A percentile compares a stretch with the other conserved stretches of the same genome.
Evolutionary conservation across 164 flowering plant species (phyloP).

Genomic region (Vitis amurensis): DNA sequence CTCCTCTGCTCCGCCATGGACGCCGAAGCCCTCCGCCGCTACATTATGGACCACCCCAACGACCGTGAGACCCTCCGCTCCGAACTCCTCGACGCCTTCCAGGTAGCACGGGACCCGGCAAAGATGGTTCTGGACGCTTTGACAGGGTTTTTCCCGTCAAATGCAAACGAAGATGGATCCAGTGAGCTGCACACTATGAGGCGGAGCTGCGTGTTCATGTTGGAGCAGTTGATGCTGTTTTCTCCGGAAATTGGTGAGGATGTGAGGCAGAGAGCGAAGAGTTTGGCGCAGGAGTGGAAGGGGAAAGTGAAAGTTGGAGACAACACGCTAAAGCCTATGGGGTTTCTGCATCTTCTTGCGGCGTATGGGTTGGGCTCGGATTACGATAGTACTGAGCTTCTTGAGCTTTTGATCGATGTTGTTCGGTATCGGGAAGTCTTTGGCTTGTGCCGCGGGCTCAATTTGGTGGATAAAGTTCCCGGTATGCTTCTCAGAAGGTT

Average conservation of each 20-base stretch:
- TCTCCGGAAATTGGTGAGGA: conserved; percentile 10
- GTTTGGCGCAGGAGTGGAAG: conserved; percentile 60
- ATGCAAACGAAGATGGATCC: conserved; percentile 21
- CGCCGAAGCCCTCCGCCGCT: conserved; percentile 46
- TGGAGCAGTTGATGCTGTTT: conserved; percentile 43
- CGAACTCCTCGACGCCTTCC: conserved; percentile 50
- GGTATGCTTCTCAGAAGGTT: conserved; percentile 28
- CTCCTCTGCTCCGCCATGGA: conserved; percentile 34
- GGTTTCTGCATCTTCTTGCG: conserved; percentile 54
- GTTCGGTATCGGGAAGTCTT: conserved; percentile 24
- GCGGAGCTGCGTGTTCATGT: conserved; percentile 41
- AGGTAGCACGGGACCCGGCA: conserved; percentile 46
- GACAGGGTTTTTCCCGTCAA: conserved; percentile 34
- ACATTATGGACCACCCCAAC: conserved; percentile 25
- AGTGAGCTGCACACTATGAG: conserved; percentile 18
- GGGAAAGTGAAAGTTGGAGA: conserved; percentile 21
- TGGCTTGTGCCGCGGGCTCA: conserved; percentile 39
- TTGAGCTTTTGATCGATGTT: conserved; percentile 28
- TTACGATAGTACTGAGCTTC: conserved; percentile 37
- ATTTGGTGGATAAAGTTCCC: conserved; percentile 36
- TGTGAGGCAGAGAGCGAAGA: conserved; percentile 45
- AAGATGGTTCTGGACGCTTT: conserved; percentile 57
- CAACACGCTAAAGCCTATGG: conserved; percentile 5
- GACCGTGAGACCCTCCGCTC: conserved; percentile 23
- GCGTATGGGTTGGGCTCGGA: conserved; percentile 41